phyloP scores from a whole-genome alignment of 331 rosid species.

The Rhamnella rubrinervis region DNA sequence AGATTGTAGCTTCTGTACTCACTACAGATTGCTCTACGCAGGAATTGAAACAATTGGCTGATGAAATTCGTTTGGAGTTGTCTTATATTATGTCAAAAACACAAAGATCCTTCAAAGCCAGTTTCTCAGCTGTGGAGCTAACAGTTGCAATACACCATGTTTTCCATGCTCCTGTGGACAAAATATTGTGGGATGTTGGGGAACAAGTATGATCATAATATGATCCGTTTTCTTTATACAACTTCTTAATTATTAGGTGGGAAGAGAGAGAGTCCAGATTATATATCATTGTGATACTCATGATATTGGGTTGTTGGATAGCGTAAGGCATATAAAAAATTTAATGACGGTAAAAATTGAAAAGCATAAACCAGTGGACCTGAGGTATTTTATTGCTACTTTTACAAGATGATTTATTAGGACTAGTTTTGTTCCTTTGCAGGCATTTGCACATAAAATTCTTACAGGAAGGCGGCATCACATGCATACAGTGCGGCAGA shows the following conservation, averaged over 20 bases:
- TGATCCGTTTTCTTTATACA: background rate
- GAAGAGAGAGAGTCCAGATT: conserved; percentile 1
- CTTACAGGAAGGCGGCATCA: conserved; percentile 82
- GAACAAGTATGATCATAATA: conserved; percentile 65
- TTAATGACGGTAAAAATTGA: background rate
- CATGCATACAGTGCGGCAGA: conserved; percentile 60
- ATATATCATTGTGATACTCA: background rate
- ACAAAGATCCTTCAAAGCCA: conserved; percentile 44
- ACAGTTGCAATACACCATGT: conserved; percentile 90
- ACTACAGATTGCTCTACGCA: conserved; percentile 31
- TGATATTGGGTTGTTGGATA: background rate
- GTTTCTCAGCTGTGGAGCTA: conserved; percentile 76
- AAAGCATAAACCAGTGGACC: background rate
- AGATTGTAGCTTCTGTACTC: conserved; percentile 25
- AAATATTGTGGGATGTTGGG: conserved; percentile 87
- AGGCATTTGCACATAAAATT: conserved; percentile 88
- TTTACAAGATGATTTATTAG: background rate
- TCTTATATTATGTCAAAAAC: conserved; percentile 41
- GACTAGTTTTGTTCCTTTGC: conserved; percentile 17
- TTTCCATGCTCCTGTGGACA: conserved; percentile 88
- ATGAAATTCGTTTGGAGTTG: conserved; percentile 74
- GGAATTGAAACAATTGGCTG: conserved; percentile 82
- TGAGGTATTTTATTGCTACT: background rate
- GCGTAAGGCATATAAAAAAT: background rate
- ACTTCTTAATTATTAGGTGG: background rate